Evolutionary conservation across 495 filamentous ascomycete species (phyloP).

Genomic region (Podospora didyma): DNA sequence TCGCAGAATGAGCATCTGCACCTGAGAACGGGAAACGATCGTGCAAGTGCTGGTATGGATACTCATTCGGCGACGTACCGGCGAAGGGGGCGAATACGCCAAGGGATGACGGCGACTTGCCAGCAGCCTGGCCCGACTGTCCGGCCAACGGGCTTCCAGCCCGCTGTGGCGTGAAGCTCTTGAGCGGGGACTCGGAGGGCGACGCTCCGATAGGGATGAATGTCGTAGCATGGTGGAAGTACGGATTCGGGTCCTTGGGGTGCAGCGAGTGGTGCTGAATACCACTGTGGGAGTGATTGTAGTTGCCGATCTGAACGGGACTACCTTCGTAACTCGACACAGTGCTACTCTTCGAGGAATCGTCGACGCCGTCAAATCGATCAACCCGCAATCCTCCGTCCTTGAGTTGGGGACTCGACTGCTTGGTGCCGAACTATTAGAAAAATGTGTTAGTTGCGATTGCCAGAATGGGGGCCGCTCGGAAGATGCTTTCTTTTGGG

Average conservation of each 20-base stretch:
- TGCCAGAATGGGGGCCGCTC: background rate
- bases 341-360: constrained; percentile 23
- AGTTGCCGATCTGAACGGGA: constrained; percentile 28
- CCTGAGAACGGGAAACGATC: constrained; percentile 37
- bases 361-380: constrained; percentile 33
- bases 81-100: constrained; percentile 28
- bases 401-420: constrained; percentile 32
- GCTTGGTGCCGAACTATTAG: constrained; percentile 43
- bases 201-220: constrained; percentile 27
- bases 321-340: constrained; percentile 35
- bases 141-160: constrained; percentile 11
- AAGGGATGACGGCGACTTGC: constrained; percentile 20
- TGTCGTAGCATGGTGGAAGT: constrained; percentile 21
- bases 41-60: constrained; percentile 32
- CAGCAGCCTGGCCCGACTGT: constrained; percentile 18
- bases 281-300: constrained; percentile 26
- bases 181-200: constrained; percentile 28
- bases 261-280: constrained; percentile 38
- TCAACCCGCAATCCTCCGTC: constrained; percentile 26
- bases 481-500: constrained; percentile 21
- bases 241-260: constrained; percentile 29
- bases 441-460: constrained; percentile 13
- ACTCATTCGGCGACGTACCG: constrained; percentile 38
- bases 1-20: constrained; percentile 34
- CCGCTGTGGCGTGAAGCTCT: constrained; percentile 17